A percentile compares a stretch with the other conserved stretches of the same genome.
phyloP scores from a whole-genome alignment of 805 yeast species.

The Candida maesae region DNA sequence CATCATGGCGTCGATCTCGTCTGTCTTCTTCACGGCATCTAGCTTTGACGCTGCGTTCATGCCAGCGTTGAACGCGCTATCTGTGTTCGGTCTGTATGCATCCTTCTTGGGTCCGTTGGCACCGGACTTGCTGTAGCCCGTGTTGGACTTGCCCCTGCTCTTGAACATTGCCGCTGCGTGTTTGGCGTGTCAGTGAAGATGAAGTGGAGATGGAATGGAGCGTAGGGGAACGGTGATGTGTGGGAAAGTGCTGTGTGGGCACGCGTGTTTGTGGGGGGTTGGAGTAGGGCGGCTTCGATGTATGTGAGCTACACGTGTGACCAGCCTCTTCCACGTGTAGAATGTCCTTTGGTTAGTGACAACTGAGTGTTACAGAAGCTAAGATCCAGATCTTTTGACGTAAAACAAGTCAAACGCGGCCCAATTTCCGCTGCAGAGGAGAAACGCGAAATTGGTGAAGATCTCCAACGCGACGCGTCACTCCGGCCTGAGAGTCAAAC shows the following conservation, averaged over 20 bases:
- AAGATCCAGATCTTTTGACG: neutral
- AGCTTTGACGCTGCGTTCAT: slow-evolving; percentile 28
- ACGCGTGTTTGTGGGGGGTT: no score
- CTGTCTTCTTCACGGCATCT: slow-evolving; percentile 56
- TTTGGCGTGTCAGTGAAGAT: slow-evolving; percentile 6
- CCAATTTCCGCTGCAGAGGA: no score
- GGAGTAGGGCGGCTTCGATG: no score
- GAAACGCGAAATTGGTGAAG: neutral
- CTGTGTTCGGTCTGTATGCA: slow-evolving; percentile 28
- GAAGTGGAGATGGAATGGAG: slow-evolving; percentile 1
- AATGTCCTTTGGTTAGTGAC: neutral
- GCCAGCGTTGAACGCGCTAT: slow-evolving; percentile 32
- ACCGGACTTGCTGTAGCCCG: slow-evolving; percentile 50
- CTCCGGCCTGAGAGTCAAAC: no score
- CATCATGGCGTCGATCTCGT: slow-evolving; percentile 73
- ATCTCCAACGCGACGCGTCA: neutral
- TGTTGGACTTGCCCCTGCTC: slow-evolving; percentile 24
- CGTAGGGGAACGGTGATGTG: no score
- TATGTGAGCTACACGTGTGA: neutral
- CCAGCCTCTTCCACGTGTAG: neutral
- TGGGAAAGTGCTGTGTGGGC: no score
- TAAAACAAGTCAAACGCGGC: neutral
- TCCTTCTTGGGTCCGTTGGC: slow-evolving; percentile 16
- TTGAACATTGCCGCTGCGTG: slow-evolving; percentile 2
- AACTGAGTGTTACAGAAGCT: no score